phyloP scores from a whole-genome alignment of 768 basidiomycete species.

The Arthromyces matolae region DNA sequence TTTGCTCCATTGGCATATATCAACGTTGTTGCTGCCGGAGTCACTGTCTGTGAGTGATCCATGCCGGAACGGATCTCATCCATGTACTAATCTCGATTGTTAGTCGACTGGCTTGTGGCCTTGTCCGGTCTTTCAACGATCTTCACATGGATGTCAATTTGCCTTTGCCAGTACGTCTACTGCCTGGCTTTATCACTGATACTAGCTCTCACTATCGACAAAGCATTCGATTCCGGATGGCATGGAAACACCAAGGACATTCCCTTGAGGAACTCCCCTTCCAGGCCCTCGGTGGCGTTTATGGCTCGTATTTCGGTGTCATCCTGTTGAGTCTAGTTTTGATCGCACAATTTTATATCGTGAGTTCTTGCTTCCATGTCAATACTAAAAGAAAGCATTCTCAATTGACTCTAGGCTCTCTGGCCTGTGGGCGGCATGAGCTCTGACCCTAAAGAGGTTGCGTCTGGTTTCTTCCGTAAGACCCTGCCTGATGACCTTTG shows the following conservation, averaged over 20 bases:
- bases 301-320: conserved; percentile 43
- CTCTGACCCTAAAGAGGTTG: conserved; percentile 24
- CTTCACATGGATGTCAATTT: conserved; percentile 44
- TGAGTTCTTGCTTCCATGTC: conserved; percentile 8
- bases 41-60: conserved; percentile 33
- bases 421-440: conserved; percentile 38
- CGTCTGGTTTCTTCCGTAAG: conserved; percentile 38
- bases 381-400: too few relatives aligned
- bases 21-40: conserved; percentile 34
- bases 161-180: conserved; percentile 40
- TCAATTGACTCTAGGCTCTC: conserved; percentile 26
- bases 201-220: background rate
- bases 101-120: conserved; percentile 42
- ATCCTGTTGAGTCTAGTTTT: conserved; percentile 37
- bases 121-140: conserved; percentile 45
- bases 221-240: conserved; percentile 43
- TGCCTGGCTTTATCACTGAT: too few relatives aligned
- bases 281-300: conserved; percentile 40
- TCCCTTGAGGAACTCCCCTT: conserved; percentile 43
- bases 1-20: conserved; percentile 40
- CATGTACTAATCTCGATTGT: background rate
- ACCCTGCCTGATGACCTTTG: conserved; percentile 15
- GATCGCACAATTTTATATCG: conserved; percentile 45
- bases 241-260: conserved; percentile 43
- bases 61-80: background rate